Evolutionary conservation across 164 flowering plant species (phyloP), one percentile per base, ranked within the genome.

Genomic region (Warburgia ugandensis): DNA sequence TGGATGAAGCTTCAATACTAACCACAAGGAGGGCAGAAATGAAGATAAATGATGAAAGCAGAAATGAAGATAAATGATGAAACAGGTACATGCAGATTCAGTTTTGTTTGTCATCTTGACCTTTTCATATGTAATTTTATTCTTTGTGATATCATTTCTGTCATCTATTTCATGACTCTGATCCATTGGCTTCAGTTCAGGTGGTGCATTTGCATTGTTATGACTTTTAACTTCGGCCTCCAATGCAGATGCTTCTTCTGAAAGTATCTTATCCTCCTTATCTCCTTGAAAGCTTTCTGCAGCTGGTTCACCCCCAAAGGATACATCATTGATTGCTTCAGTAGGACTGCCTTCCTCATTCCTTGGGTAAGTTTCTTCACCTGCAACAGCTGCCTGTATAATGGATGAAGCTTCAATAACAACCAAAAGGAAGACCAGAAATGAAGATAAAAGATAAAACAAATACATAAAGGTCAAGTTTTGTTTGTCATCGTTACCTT

Each of bases 251-350:
- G 58, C 68, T 65, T 59, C 45, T 45, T 33, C 61, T 19, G 52
- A 20, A 19, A 40, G 22, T 12, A 45, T 32, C 6, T n/a, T 35
- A 19, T 23, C 35, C 2, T 47, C 35, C 33, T 16, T 50, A 12
- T 49, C 62, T 55, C 53, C 66, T 13, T 42, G 50, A 33, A 49
- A 59, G 45, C 41, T 60, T 29, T 65, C 53, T 20, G 16, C 30
- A 4, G 32, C 52, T 40, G 50, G 27, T 22, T 50, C 45, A 50
- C 41, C 62, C 42, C 27, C 58, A 45, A 41, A 10, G 16, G 49
- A 10, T 28, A 42, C 27, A 4, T 55, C 44, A 47, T 55, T 45
- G 36, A 48, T 31, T 9, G 42, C 52, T 53, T 55, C 16, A 45
- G 16, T n/a, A 11, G 40, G 47, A 41, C 29, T 31, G 17, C 52